Evolutionary conservation across 805 yeast genomes (phyloP), one percentile per base, ranked within the genome.

Genomic region (Kodamaea hsintzibuensis): DNA sequence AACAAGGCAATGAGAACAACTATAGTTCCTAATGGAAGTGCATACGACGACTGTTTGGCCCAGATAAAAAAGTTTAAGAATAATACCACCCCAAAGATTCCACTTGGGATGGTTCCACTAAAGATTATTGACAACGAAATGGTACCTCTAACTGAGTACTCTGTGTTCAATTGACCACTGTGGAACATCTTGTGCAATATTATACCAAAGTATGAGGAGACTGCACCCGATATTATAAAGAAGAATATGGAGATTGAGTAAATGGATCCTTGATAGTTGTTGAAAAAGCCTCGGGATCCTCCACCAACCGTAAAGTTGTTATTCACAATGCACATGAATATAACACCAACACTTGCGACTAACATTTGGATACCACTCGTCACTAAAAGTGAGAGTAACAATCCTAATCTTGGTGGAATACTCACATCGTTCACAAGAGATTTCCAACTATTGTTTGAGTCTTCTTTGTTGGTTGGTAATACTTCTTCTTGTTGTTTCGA

Each of bases 11-110:
- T 66, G 43, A 90, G 67, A 1, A 82, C 78, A 7, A 87, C 69
- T 17, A 90, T 78, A 0, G 96, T 86, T 5, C 90, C 87, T 60
- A 90, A 86, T 12, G 96, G 96, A 44, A 89, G 73, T 0, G 93
- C 91, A 49, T 80, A 75, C 0, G 95, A 84, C 0, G 95, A 84
- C 57, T 85, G 86, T 60, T 84, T 80, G 1, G 86, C 86, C 90
- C 92, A 88, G 8, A 88, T 84, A 53, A 91, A 80, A 55, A 82
- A 71, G 66, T 90, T 91, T 55, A 88, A 69, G 19, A 82, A 64
- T 19, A 87, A 66, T 0, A 86, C 73, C 1, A 82, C 73, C 0
- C 79, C 54, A 53, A 88, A 68, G 0, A 84, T 74, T 71, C 61
- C 42, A 70, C 80, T 22, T 77, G 89, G 69, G 75, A 72, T 64